These are phyloP conservation scores for Penicillium canariense DNA, from an alignment of 495 filamentous ascomycete genomes.

Conservation along the genomic window DNA sequence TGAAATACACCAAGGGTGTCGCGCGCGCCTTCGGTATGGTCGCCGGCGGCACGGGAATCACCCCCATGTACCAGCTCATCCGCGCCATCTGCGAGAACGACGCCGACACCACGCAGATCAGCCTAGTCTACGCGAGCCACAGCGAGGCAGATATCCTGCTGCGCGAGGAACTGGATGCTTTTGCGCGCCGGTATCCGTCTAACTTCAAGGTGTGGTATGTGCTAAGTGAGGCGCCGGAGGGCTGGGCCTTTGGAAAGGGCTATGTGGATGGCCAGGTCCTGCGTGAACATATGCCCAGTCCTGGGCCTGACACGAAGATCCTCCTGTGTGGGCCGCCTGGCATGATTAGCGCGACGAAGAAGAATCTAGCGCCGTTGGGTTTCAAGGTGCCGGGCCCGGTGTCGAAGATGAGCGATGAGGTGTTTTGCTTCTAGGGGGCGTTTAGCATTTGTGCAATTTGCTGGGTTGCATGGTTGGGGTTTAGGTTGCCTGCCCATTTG, in stretches of 20 bases:
- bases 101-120: slow-evolving; percentile 46
- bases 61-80: slow-evolving; percentile 55
- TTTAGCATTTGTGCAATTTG: no score
- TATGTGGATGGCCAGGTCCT: slow-evolving; percentile 28
- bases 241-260: slow-evolving; percentile 30
- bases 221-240: slow-evolving; percentile 33
- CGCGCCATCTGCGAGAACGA: slow-evolving; percentile 51
- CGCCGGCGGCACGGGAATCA: slow-evolving; percentile 58
- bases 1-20: slow-evolving; percentile 35
- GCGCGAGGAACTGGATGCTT: slow-evolving; percentile 47
- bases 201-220: slow-evolving; percentile 49
- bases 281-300: slow-evolving; percentile 20
- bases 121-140: slow-evolving; percentile 48
- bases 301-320: slow-evolving; percentile 31
- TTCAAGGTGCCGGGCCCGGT: slow-evolving; percentile 33
- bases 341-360: slow-evolving; percentile 40
- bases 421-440: slow-evolving; percentile 42
- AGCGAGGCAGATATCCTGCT: slow-evolving; percentile 39
- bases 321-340: slow-evolving; percentile 44
- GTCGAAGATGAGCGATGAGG: slow-evolving; percentile 38
- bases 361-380: slow-evolving; percentile 32
- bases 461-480: neutral
- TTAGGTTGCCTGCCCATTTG: neutral
- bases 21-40: slow-evolving; percentile 40
- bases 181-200: slow-evolving; percentile 35